Base-by-base conservation (phyloP, 1,284 basidiomycete genomes). In the Cronartium quercuum region DNA sequence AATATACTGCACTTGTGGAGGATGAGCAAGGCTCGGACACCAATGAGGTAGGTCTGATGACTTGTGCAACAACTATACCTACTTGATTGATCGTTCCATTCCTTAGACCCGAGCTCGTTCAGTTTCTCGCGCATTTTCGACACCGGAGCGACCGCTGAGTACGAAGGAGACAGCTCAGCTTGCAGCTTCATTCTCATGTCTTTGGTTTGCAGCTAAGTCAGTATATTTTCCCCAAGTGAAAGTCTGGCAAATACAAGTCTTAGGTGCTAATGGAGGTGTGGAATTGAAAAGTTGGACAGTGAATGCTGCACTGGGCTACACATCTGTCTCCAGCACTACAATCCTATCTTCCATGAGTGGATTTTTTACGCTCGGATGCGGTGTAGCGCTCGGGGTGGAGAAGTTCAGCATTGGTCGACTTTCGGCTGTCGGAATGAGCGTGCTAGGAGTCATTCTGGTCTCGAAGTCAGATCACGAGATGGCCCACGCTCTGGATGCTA, bases 361-460 rank as follows among this genome's bases (percentile, higher is more conserved):
- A 3, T 94, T 99, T 83, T 98, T 98, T 82, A 98, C 95, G 0
- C 84, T 98, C 55, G 89, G 85, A 0, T 84, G 98, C 57, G 95
- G 95, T 3, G 85, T 90, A n/a, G 77, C 93, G 51, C 90, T 92
- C 77, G 86, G 87, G 12, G 91, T 97, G 9, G 96, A 98, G 81
- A 84, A 83, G 6, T 83, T 98, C 74, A 90, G 90, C 0, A 68
- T 87, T 1, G 84, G 87, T 9, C 96, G 96, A 82, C 83, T 94
- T 51, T 83, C 85, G n/a, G 90, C 94, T 18, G 94, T 97, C 0
- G 79, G 88, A 9, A 29, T 40, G 6, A 58, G 47, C 21, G 29
- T 74, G 3, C 40, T 41, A 7, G 70, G 70, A 34, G 70, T 74
- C 18, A 34, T 74, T 21, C 40, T 74, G 55, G 70, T 74, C 64